A percentile compares a stretch with the other conserved stretches of the same genome.
Evolutionary conservation across 768 basidiomycete species (phyloP).

Genomic region (Hericium erinaceus): DNA sequence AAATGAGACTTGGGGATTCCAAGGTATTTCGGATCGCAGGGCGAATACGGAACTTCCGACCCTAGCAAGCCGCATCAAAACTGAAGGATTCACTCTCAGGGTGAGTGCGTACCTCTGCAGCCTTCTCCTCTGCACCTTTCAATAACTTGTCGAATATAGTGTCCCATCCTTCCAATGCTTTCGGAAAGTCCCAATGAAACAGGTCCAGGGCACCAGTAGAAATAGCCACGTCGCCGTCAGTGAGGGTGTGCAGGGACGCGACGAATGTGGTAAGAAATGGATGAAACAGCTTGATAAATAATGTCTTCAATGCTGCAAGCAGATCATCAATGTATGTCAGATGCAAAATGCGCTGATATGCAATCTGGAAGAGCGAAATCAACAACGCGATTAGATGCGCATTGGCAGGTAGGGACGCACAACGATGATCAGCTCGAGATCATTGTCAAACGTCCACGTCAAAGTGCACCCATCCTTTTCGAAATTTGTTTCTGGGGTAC

Average conservation of each 20-base stretch:
- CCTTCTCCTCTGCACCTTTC: conserved; percentile 65
- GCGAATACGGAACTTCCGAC: conserved; percentile 60
- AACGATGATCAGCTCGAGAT: conserved; percentile 93
- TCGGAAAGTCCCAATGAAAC: conserved; percentile 56
- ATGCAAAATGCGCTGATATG: conserved; percentile 93
- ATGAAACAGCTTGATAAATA: conserved; percentile 83
- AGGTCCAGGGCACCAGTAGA: conserved; percentile 27
- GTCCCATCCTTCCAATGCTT: conserved; percentile 76
- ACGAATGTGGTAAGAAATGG: conserved; percentile 80
- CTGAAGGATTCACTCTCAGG: background rate
- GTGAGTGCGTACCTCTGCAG: conserved; percentile 42
- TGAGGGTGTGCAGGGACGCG: conserved; percentile 66
- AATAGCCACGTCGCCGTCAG: conserved; percentile 28
- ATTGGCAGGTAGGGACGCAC: conserved; percentile 36
- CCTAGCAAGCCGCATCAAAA: conserved; percentile 30
- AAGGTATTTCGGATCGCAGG: conserved; percentile 25
- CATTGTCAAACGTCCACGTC: conserved; percentile 92
- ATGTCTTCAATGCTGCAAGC: conserved; percentile 63
- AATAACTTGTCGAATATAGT: conserved; percentile 68
- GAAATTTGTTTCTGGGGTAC: conserved; percentile 71
- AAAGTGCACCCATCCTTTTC: conserved; percentile 93
- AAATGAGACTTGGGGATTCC: conserved; percentile 36
- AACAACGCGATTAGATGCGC: background rate
- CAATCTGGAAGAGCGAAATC: conserved; percentile 47
- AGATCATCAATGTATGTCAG: conserved; percentile 91